Conservation (phyloP, 2,329 filamentous ascomycete genomes). For the Bimuria novae-zelandiae region DNA sequence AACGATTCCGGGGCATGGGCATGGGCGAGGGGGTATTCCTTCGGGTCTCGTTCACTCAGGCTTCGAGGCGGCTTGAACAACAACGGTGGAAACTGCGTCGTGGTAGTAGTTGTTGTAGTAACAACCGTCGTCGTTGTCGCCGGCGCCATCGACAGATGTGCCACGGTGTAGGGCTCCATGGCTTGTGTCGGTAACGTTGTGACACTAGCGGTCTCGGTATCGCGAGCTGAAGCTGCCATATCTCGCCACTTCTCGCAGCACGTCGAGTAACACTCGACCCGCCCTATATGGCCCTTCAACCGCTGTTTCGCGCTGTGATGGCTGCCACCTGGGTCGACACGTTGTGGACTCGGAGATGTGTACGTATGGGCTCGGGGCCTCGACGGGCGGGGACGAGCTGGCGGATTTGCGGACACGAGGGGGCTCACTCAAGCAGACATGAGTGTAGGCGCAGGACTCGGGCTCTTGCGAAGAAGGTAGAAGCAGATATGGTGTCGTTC, state of each 20-base stretch:
- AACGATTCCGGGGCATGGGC: slow-evolving; percentile 81
- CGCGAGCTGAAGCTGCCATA: slow-evolving; percentile 37
- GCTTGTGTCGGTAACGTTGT: slow-evolving; percentile 30
- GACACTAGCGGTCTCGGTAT: slow-evolving; percentile 28
- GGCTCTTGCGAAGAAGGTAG: not conserved
- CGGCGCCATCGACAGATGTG: slow-evolving; percentile 65
- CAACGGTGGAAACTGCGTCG: slow-evolving; percentile 80
- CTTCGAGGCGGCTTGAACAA: slow-evolving; percentile 74
- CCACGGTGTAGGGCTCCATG: slow-evolving; percentile 53
- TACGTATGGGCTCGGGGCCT: slow-evolving; percentile 14
- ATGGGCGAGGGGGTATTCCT: slow-evolving; percentile 85
- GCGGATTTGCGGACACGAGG: slow-evolving; percentile 16
- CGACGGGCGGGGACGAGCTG: slow-evolving; percentile 26
- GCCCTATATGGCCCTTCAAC: not conserved
- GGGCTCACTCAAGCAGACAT: slow-evolving; percentile 18
- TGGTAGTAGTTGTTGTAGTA: slow-evolving; percentile 91
- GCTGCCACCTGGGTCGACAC: slow-evolving; percentile 11
- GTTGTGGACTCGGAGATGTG: slow-evolving; percentile 14
- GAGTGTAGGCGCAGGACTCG: not conserved
- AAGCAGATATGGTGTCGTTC: slow-evolving; percentile 1
- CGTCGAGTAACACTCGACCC: not conserved
- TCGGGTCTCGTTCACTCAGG: slow-evolving; percentile 75
- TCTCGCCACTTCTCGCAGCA: slow-evolving; percentile 12
- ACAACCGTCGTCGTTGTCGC: slow-evolving; percentile 70
- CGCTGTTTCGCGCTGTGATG: not conserved